Evolutionary conservation across 306 rosid genomes (phyloP).

Genomic region (Canavalia ensiformis): DNA sequence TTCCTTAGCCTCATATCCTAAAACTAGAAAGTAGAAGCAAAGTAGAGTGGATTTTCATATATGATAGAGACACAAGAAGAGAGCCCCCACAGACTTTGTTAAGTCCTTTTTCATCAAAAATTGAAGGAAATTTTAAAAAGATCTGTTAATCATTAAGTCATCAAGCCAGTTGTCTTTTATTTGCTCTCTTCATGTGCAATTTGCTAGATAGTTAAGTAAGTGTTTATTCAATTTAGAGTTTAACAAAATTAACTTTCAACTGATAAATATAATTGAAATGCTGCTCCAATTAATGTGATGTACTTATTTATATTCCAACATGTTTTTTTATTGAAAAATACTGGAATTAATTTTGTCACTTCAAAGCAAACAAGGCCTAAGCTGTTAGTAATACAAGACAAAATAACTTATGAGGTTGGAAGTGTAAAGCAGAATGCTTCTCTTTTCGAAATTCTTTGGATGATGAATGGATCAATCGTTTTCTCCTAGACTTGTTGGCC

Average conservation of each 20-base stretch:
- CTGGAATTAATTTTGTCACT: no score
- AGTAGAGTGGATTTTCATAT: slow-evolving; percentile 46
- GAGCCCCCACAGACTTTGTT: slow-evolving; percentile 51
- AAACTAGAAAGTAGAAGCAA: slow-evolving; percentile 45
- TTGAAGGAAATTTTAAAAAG: not conserved
- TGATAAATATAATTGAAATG: no score
- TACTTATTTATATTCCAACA: no score
- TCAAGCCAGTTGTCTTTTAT: slow-evolving; percentile 27
- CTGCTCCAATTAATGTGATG: no score
- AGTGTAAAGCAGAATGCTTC: not conserved
- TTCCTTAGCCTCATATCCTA: slow-evolving; percentile 24
- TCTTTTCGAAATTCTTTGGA: not conserved
- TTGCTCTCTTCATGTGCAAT: not conserved
- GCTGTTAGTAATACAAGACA: slow-evolving; percentile 16
- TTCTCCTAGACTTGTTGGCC: not conserved
- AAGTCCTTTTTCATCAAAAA: slow-evolving; percentile 45
- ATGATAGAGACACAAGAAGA: slow-evolving; percentile 42
- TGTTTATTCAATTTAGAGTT: no score
- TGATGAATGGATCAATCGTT: slow-evolving; percentile 18
- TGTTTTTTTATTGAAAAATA: no score
- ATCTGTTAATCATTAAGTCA: slow-evolving; percentile 33
- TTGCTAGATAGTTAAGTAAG: no score
- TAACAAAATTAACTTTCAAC: no score
- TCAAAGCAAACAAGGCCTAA: not conserved
- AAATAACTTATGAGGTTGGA: not conserved